Evolutionary conservation across 2,329 filamentous ascomycete genomes (phyloP).

Genomic region (Allantophomopsis lycopodina): DNA sequence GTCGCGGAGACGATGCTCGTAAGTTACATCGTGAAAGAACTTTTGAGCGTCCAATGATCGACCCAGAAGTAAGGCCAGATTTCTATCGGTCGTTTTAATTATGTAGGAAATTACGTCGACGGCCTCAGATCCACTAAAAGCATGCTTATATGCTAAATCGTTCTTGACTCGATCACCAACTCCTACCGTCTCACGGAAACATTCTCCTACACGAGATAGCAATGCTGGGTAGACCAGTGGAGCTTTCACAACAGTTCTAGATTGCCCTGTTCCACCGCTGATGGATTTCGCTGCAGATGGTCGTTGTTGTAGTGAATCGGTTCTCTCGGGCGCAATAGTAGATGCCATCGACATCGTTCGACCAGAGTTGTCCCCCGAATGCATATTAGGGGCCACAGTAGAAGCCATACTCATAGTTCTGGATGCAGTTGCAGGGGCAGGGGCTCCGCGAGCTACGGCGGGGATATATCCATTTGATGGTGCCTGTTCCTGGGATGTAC

Average conservation of each 20-base stretch:
- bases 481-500: slow-evolving; percentile 13
- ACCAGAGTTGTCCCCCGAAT: slow-evolving; percentile 23
- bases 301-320: slow-evolving; percentile 31
- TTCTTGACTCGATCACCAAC: slow-evolving; percentile 89
- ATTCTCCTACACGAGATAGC: slow-evolving; percentile 83
- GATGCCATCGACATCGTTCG: slow-evolving; percentile 92
- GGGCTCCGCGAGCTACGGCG: slow-evolving; percentile 9
- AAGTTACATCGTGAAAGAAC: slow-evolving; percentile 98
- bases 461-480: slow-evolving; percentile 11
- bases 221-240: slow-evolving; percentile 90
- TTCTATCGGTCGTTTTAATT: slow-evolving; percentile 92
- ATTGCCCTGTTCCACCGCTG: slow-evolving; percentile 12
- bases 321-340: slow-evolving; percentile 49
- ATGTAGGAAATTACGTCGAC: slow-evolving; percentile 94
- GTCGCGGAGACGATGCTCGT: slow-evolving; percentile 89
- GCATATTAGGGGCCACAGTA: slow-evolving; percentile 1
- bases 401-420: slow-evolving; percentile 48
- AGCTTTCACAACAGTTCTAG: slow-evolving; percentile 33
- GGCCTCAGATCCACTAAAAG: slow-evolving; percentile 89
- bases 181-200: slow-evolving; percentile 79
- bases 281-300: slow-evolving; percentile 35
- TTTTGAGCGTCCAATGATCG: slow-evolving; percentile 93
- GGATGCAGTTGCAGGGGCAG: slow-evolving; percentile 31
- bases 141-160: slow-evolving; percentile 91
- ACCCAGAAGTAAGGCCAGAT: slow-evolving; percentile 80